phyloP scores from a whole-genome alignment of 2,329 filamentous ascomycete species.

The Teratosphaeria destructans region DNA sequence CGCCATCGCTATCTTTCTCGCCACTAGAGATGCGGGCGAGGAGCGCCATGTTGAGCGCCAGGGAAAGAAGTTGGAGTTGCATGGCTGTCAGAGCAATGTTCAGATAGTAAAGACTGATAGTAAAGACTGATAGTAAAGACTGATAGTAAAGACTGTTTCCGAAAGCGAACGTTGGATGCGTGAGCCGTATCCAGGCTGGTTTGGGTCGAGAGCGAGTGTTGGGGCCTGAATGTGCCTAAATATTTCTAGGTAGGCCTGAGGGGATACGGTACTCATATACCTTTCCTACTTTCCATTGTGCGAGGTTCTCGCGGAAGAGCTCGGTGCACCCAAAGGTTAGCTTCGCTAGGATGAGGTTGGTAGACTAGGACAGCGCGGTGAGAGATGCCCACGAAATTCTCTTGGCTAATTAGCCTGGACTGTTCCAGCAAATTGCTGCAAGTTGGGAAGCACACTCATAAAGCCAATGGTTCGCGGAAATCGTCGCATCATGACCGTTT shows the following conservation, averaged over 20 bases:
- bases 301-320: neutral
- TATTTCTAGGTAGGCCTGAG: neutral
- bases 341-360: neutral
- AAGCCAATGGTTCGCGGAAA: neutral
- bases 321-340: neutral
- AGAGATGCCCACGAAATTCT: neutral
- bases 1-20: neutral
- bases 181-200: neutral
- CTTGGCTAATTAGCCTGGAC: neutral
- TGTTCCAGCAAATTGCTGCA: too few species aligned
- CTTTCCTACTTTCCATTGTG: neutral
- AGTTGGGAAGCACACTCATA: too few species aligned
- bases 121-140: too few species aligned
- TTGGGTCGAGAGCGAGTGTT: neutral
- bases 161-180: neutral
- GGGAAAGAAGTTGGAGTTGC: neutral
- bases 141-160: neutral
- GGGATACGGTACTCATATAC: neutral
- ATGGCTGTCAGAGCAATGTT: neutral
- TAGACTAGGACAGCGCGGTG: neutral
- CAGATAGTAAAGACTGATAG: too few species aligned
- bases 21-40: neutral
- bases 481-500: neutral
- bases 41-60: neutral
- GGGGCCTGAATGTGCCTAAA: neutral